These are phyloP conservation scores for Rutstroemia sydowiana DNA, from an alignment of 2,329 filamentous ascomycete species.

Conservation along the genomic window DNA sequence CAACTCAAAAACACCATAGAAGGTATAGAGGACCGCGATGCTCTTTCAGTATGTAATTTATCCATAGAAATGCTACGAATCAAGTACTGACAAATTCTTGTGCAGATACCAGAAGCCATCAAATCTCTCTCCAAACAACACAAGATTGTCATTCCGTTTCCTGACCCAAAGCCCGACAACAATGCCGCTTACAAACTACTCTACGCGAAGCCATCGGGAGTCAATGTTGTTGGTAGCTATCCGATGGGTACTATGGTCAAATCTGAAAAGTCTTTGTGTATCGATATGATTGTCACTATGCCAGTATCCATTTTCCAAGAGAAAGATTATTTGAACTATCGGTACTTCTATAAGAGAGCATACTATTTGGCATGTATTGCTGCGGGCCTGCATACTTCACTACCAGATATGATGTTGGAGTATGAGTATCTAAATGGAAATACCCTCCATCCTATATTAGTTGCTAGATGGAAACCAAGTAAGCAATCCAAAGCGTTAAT, in stretches of 20 bases:
- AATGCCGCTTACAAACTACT: slow-evolving; percentile 76
- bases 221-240: slow-evolving; percentile 89
- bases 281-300: slow-evolving; percentile 87
- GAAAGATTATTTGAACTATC: slow-evolving; percentile 87
- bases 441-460: slow-evolving; percentile 62
- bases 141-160: slow-evolving; percentile 72
- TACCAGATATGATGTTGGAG: slow-evolving; percentile 45
- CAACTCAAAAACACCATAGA: slow-evolving; percentile 51
- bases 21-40: slow-evolving; percentile 41
- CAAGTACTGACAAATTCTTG: slow-evolving; percentile 7
- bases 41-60: slow-evolving; percentile 34
- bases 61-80: neutral
- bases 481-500: neutral
- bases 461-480: slow-evolving; percentile 33
- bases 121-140: slow-evolving; percentile 59
- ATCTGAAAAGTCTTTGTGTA: slow-evolving; percentile 46
- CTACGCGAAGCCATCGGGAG: slow-evolving; percentile 65
- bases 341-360: slow-evolving; percentile 90
- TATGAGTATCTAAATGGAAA: slow-evolving; percentile 69
- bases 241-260: slow-evolving; percentile 67
- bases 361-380: slow-evolving; percentile 85
- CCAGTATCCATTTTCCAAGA: slow-evolving; percentile 75
- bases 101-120: slow-evolving; percentile 59
- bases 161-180: slow-evolving; percentile 66
- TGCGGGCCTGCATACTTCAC: slow-evolving; percentile 54